Percentiles rank a stretch among this genome's conserved stretches.
phyloP scores from a whole-genome alignment of 768 basidiomycete genomes.

The Calocybe indica region DNA sequence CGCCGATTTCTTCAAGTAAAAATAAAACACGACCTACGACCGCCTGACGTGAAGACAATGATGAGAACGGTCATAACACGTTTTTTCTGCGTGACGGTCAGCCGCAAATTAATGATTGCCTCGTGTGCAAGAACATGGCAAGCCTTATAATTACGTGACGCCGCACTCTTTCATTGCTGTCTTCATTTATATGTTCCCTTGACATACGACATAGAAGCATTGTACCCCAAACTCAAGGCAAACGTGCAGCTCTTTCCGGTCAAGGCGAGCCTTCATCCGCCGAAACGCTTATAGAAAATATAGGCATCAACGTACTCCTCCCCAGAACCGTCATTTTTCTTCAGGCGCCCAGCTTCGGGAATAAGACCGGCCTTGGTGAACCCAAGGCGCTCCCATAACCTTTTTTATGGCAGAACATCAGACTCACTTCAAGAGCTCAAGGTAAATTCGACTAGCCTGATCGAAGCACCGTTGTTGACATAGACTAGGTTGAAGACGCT shows the following conservation, averaged over 20 bases:
- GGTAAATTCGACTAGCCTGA: conserved; percentile 38
- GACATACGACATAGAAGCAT: background rate
- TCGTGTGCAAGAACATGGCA: too few species aligned
- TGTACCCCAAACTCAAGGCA: background rate
- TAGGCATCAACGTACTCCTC: conserved; percentile 90
- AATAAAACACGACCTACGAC: too few species aligned
- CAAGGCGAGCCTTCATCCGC: background rate
- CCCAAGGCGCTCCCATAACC: conserved; percentile 80
- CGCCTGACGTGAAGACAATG: too few species aligned
- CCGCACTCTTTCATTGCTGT: too few species aligned
- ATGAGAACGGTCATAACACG: too few species aligned
- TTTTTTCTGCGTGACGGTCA: too few species aligned
- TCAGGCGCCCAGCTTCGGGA: conserved; percentile 70
- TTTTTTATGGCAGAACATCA: background rate
- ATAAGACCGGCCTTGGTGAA: conserved; percentile 78
- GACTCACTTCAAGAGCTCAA: background rate
- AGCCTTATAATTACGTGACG: too few species aligned
- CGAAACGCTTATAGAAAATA: conserved; percentile 78
- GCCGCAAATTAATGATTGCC: too few species aligned
- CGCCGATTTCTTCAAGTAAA: too few species aligned
- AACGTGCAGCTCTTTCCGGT: background rate
- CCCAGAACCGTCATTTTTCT: conserved; percentile 55
- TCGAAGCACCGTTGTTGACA: conserved; percentile 72
- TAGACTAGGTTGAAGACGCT: conserved; percentile 93
- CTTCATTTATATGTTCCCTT: background rate